A percentile compares a stretch with the other conserved stretches of the same genome.
Conservation (phyloP, 805 yeast species). For the Sungouiella blattae region DNA sequence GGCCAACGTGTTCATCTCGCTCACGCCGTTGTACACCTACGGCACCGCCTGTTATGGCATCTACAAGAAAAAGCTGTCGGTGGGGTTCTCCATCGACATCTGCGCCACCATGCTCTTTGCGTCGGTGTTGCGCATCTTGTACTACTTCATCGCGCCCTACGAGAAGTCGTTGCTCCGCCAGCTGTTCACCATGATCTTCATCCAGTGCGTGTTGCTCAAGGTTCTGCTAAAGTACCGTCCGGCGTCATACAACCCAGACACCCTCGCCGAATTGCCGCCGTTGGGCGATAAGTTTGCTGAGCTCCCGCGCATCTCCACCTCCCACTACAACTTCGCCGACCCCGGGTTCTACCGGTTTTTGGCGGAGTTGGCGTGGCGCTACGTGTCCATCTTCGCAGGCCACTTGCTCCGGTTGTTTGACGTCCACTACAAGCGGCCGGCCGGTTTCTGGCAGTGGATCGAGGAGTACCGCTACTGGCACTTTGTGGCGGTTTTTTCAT, state of each 20-base stretch:
- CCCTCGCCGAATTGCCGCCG: slow-evolving; percentile 25
- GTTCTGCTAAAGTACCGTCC: slow-evolving; percentile 60
- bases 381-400: slow-evolving; percentile 9
- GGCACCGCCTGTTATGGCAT: slow-evolving; percentile 79
- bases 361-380: slow-evolving; percentile 7
- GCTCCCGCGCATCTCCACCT: slow-evolving; percentile 8
- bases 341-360: slow-evolving; percentile 6
- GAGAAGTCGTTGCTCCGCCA: slow-evolving; percentile 78
- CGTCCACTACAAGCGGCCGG: slow-evolving; percentile 62
- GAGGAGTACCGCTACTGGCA: slow-evolving; percentile 56
- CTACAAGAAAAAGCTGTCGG: slow-evolving; percentile 56
- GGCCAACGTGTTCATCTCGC: slow-evolving; percentile 63
- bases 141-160: slow-evolving; percentile 76
- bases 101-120: slow-evolving; percentile 89
- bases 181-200: slow-evolving; percentile 77
- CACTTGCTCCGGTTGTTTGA: slow-evolving; percentile 60
- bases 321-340: slow-evolving; percentile 6
- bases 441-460: slow-evolving; percentile 85
- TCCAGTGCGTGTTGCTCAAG: slow-evolving; percentile 63
- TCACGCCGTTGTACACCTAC: slow-evolving; percentile 83
- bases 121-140: slow-evolving; percentile 66
- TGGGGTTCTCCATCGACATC: slow-evolving; percentile 87
- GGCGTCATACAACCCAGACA: slow-evolving; percentile 30
- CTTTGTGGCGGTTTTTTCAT: slow-evolving; percentile 49
- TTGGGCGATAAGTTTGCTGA: slow-evolving; percentile 25